Evolutionary conservation across 352 stramenopile genomes (phyloP).

Genomic region (Globisporangium ultimum): DNA sequence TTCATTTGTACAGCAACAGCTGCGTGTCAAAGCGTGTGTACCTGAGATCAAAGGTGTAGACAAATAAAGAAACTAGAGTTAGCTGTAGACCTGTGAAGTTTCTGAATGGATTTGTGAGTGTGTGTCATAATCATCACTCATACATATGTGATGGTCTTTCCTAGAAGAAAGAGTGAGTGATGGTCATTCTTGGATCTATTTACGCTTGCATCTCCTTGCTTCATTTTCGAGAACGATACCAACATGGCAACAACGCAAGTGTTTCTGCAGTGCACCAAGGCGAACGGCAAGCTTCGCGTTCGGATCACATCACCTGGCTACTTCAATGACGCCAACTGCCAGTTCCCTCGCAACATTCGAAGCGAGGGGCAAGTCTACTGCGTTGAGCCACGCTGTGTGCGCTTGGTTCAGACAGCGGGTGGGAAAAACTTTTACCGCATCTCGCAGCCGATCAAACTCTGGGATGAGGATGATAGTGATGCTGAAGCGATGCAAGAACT

Average conservation of each 20-base stretch:
- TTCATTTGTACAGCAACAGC: too few relatives aligned
- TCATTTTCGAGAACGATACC: background rate
- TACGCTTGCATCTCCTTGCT: background rate
- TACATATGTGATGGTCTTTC: background rate
- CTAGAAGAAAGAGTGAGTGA: background rate
- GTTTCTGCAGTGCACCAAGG: constrained; percentile 10
- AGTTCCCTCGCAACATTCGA: constrained; percentile 18
- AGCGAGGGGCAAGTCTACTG: constrained; percentile 9
- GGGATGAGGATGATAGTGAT: constrained; percentile 2
- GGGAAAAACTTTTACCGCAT: constrained; percentile 16
- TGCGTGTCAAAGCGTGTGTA: too few relatives aligned
- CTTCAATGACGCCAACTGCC: constrained; percentile 16
- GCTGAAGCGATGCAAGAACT: background rate
- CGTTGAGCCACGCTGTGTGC: constrained; percentile 11
- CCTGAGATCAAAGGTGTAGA: too few relatives aligned
- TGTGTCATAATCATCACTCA: background rate
- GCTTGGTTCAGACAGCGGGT: constrained; percentile 3
- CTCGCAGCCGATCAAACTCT: constrained; percentile 16
- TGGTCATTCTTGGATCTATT: background rate
- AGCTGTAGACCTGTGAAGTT: too few relatives aligned
- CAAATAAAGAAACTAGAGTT: too few relatives aligned
- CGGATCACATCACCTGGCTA: constrained; percentile 15
- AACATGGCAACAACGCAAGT: constrained; percentile 3
- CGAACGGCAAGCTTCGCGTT: constrained; percentile 14
- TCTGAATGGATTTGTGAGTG: too few relatives aligned